Evolutionary conservation across 768 basidiomycete genomes (phyloP), one percentile per base, ranked within the genome.

Genomic region (Boletus edulis): DNA sequence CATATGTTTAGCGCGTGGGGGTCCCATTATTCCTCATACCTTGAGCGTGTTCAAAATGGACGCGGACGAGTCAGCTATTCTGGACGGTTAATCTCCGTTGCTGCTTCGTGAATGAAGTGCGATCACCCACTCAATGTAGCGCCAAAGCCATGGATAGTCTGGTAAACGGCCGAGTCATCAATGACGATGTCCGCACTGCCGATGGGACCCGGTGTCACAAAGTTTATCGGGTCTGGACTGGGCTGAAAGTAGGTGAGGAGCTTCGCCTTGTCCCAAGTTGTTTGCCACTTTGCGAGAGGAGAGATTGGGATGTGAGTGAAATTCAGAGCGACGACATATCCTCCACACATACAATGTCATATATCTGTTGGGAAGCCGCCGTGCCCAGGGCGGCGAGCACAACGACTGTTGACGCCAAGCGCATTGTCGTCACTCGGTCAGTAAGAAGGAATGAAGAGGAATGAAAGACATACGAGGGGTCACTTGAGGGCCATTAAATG

Each of bases 21-120:
- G 5, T 15, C 29, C 8, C 29, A 29, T 10, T 4, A 7, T 49
- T 35, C 18, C 10, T 14, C 18, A 17, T 45, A 84, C 89, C 81
- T 91, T 91, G 55, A 91, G 70, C 53, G 82, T 81, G 61, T 73
- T 82, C 20, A 90, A 69, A 24, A 79, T 69, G 22, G 77, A 70
- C 0, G 87, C 87, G 11, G 87, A 83, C 3, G 87, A 88, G 64
- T 91, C 89, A 29, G 88, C 88, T 90, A 35, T 56, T 9, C 27
- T 46, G 24, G 47, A 31, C 35, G 15, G 14, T 59, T 50, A 51
- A 45, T 44, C 31, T 59, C 32, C 35, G 27, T 47, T 43, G 13
- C 13, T 5, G 12, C 45, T 51, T 31, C 11, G 20, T 44, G 27
- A 43, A 48, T 49, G 31, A 17, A 44, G 24, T 17, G 31, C 17